Base-by-base conservation (phyloP, 2,329 filamentous ascomycete species). In the Drechslerella coelobrocha region DNA sequence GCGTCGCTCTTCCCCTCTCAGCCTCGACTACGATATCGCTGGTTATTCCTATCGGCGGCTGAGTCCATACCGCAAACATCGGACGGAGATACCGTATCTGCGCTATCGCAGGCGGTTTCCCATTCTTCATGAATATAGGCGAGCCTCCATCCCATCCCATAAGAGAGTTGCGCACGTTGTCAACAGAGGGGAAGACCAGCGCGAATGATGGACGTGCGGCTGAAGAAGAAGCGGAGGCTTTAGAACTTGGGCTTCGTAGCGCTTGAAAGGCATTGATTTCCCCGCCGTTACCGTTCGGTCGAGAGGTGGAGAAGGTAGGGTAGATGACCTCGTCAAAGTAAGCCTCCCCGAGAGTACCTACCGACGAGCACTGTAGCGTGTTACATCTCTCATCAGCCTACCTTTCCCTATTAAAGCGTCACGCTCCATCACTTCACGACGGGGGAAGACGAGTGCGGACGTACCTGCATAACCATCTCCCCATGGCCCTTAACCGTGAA, bases 101-200 rank as follows among this genome's bases (percentile, higher is more conserved):
- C 73, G 89, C 90, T 27, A 83, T 81, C 75, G 95, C 91, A 14
- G 88, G 83, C 1, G 83, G 74, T 0, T 87, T 90, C 73, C 90
- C 84, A 1, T 87, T 85, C 76, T 91, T 94, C 75, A 87, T 90
- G 76, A 96, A 91, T 61, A 96, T 94, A 0, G 91, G 93, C 1
- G 79, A 84, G 0, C 92, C 92, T 0, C 90, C 90, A 1, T 76
- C 78, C 76, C 96, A 96, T 4, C 92, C 92, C 75, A 92, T 88
- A 0, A 96, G 78, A 0, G 88, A 92, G 41, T 81, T 81, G 14
- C 90, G 85, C 63, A 96, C 89, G 77, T 96, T 91, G 56, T 89
- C 84, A 0, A 89, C 82, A 0, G 91, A 93, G 0, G 92, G 92
- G 74, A 93, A 96, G 2, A 96, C 84, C 37, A 96, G 82, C 53